Percentiles rank a stretch among this genome's conserved stretches.
Evolutionary conservation across 306 rosid genomes (phyloP).

Genomic region (Acacia acuminata): DNA sequence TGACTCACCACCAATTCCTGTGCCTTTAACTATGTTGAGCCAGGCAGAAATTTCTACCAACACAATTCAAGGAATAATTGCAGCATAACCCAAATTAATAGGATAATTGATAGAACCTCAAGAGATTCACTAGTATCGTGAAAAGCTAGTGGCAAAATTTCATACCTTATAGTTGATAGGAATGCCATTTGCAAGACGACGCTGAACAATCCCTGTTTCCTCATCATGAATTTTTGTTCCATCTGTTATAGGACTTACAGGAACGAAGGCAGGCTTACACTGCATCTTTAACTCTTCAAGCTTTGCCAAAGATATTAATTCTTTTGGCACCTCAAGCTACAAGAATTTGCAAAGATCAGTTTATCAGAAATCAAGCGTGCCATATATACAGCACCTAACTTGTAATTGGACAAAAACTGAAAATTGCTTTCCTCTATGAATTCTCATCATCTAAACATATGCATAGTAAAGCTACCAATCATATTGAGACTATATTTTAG

Average conservation of each 20-base stretch:
- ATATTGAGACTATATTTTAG: conserved; percentile 11
- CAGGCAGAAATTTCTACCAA: background rate
- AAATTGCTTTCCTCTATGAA: conserved; percentile 16
- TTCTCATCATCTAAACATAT: conserved; percentile 30
- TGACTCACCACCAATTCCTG: background rate
- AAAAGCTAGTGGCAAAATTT: conserved; percentile 24
- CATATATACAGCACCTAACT: background rate
- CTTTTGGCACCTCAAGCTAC: conserved; percentile 98
- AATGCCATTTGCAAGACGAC: conserved; percentile 89
- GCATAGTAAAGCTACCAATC: conserved; percentile 13
- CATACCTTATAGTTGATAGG: conserved; percentile 91
- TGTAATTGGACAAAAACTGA: conserved; percentile 20
- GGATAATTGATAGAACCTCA: conserved; percentile 13
- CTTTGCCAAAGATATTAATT: conserved; percentile 66
- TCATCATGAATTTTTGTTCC: conserved; percentile 66
- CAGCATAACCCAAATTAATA: conserved; percentile 1
- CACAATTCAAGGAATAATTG: background rate
- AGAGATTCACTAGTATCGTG: conserved; percentile 7
- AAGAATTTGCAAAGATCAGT: conserved; percentile 26
- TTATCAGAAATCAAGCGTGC: conserved; percentile 20
- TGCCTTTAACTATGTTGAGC: background rate
- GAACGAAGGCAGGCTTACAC: conserved; percentile 68
- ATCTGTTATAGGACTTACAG: conserved; percentile 57
- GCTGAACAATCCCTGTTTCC: conserved; percentile 86
- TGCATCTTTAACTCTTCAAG: conserved; percentile 71